Percentiles rank a stretch among this genome's conserved stretches.
These are phyloP conservation scores for Trypanosoma brucei DNA, from an alignment of 208 protist species.

Conservation along the genomic window DNA sequence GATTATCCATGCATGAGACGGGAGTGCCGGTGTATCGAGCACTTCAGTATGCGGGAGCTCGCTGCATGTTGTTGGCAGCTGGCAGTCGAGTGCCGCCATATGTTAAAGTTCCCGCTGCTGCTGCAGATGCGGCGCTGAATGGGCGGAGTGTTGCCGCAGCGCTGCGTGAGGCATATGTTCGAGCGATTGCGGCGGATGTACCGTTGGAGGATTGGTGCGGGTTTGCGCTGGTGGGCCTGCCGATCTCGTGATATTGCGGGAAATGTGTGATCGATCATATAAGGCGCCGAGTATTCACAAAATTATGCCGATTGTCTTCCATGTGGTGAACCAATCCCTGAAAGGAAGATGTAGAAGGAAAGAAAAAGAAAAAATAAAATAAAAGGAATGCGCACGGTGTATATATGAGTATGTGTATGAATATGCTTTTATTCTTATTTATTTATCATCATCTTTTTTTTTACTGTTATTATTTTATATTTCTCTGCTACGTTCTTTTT, in stretches of 20 bases:
- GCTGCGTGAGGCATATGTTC: constrained; percentile 11
- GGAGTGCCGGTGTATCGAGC: constrained; percentile 53
- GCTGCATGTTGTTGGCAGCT: constrained; percentile 35
- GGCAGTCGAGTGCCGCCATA: constrained; percentile 22
- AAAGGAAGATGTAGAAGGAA: too few species aligned
- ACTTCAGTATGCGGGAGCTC: constrained; percentile 52
- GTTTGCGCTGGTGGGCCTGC: constrained; percentile 28
- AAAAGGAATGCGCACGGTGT: too few species aligned
- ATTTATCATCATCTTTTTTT: too few species aligned
- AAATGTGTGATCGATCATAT: too few species aligned
- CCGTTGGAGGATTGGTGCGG: constrained; percentile 30
- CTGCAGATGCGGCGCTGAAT: constrained; percentile 7
- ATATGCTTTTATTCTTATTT: too few species aligned
- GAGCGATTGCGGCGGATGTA: constrained; percentile 12
- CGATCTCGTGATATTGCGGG: constrained; percentile 2
- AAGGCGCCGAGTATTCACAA: too few species aligned
- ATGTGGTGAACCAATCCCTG: too few species aligned
- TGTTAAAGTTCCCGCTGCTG: constrained; percentile 13
- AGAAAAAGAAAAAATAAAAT: too few species aligned
- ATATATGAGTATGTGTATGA: too few species aligned
- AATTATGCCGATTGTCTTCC: too few species aligned
- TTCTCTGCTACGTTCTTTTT: too few species aligned
- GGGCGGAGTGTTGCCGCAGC: constrained; percentile 10
- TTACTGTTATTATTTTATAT: too few species aligned
- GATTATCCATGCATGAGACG: constrained; percentile 52